Evolutionary conservation across 2,329 filamentous ascomycete genomes (phyloP), one percentile per base, ranked within the genome.

Genomic region (Rutstroemia sp.): DNA sequence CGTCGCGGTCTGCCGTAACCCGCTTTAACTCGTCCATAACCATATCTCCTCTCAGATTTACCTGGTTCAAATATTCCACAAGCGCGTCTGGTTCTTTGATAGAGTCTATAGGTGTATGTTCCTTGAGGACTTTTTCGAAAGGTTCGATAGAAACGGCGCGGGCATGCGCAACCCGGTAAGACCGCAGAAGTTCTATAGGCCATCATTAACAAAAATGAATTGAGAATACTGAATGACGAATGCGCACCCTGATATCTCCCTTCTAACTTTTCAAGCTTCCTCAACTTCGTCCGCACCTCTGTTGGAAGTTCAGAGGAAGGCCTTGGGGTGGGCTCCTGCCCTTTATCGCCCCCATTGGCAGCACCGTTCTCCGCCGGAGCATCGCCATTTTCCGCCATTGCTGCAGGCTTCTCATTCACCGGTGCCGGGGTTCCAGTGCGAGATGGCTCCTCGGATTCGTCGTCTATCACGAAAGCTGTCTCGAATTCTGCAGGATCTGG

Each of bases 21-120:
- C 90, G 80, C 73, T 95, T 96, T 56, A 96, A 77, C 72, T 99
- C 94, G 47, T 95, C 88, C 81, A 95, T 86, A 3, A 95, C 85
- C 88, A 99, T 95, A 66, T 95, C 90, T 44, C 86, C 86, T 68
- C 95, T 92, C 53, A 92, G 72, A 59, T 86, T 92, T 42, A 95
- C 74, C 71, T 96, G 90, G 64, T 87, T 90, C 27, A 99, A 78
- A 67, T 96, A 99, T 71, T 97, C 92, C 6, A 91, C 81, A 37
- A 99, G 77, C 2, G 91, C 87, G 53, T 83, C 82, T 0, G 92
- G 90, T 58, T 99, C 94, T 63, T 78, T 80, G 65, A 99, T 96
- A 16, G 90, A 92, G 4, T 89, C 88, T 38, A 97, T 76, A 2
- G 94, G 92, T 0, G 94, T 99, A 65, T 95, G 89, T 69, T 99